Percentiles rank a stretch among this genome's conserved stretches.
Evolutionary conservation across 208 protist genomes (phyloP).

Genomic region (Crithidia thermophila): DNA sequence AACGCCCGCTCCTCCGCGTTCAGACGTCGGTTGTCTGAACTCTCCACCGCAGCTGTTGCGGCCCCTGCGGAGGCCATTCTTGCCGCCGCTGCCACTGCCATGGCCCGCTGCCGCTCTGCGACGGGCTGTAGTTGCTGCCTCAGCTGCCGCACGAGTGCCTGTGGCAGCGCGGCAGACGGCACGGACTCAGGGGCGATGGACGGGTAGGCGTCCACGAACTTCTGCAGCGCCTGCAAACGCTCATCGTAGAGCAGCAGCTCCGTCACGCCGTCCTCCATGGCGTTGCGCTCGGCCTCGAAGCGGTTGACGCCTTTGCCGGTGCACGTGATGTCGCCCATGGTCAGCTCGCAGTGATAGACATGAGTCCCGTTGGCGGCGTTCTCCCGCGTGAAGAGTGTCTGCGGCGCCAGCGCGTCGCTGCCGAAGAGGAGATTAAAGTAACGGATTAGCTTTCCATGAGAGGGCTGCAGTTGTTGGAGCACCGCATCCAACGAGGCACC

Average conservation of each 20-base stretch:
- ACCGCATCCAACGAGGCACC: constrained; percentile 37
- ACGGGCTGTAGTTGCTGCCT: constrained; percentile 15
- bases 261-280: constrained; percentile 47
- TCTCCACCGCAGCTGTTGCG: not conserved
- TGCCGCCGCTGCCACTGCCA: not conserved
- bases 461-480: constrained; percentile 44
- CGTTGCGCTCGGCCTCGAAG: constrained; percentile 75
- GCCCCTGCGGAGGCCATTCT: not conserved
- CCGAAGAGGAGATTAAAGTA: constrained; percentile 55
- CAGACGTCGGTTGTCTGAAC: not conserved
- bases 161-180: constrained; percentile 41
- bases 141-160: constrained; percentile 26
- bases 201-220: constrained; percentile 57
- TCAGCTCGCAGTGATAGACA: constrained; percentile 49
- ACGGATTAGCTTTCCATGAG: constrained; percentile 40
- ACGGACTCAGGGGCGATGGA: constrained; percentile 45
- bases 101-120: constrained; percentile 3
- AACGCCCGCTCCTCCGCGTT: constrained; percentile 21
- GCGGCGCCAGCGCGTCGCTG: constrained; percentile 10
- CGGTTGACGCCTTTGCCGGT: constrained; percentile 65
- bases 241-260: constrained; percentile 73
- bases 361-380: not conserved
- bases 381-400: constrained; percentile 37
- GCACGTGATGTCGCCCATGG: constrained; percentile 47
- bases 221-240: constrained; percentile 52